phyloP scores from a whole-genome alignment of 169 alveolate species.

The Plasmodium ovale region DNA sequence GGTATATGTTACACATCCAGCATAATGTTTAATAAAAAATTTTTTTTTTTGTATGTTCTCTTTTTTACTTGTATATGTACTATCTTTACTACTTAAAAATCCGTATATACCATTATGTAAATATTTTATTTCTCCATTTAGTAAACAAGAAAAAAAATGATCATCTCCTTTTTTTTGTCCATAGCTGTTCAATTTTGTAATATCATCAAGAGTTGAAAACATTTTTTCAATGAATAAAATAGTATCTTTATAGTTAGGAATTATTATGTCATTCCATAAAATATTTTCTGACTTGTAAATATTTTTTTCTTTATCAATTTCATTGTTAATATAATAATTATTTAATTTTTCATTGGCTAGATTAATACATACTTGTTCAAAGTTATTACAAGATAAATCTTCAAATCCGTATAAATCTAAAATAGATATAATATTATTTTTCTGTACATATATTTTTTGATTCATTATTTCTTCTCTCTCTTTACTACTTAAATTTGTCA shows the following conservation, averaged over 20 bases:
- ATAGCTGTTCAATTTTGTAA: slow-evolving; percentile 32
- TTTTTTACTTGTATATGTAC: slow-evolving; percentile 20
- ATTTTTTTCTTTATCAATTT: slow-evolving; percentile 89
- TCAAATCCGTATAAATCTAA: slow-evolving; percentile 99
- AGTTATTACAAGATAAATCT: slow-evolving; percentile 94
- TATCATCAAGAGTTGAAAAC: slow-evolving; percentile 36
- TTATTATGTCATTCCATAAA: slow-evolving; percentile 77
- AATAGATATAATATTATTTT: slow-evolving; percentile 92
- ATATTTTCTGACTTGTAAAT: slow-evolving; percentile 89
- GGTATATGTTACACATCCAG: slow-evolving; percentile 89
- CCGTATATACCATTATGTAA: slow-evolving; percentile 38
- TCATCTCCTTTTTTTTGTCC: slow-evolving; percentile 70
- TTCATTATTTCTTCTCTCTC: slow-evolving; percentile 43
- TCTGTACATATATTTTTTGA: background rate
- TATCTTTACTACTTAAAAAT: slow-evolving; percentile 25
- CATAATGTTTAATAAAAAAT: slow-evolving; percentile 88
- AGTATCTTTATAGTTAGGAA: slow-evolving; percentile 55
- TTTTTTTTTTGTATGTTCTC: slow-evolving; percentile 20
- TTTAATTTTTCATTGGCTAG: slow-evolving; percentile 96
- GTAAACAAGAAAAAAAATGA: slow-evolving; percentile 22
- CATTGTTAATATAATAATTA: slow-evolving; percentile 89
- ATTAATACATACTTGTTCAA: slow-evolving; percentile 98
- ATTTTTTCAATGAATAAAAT: slow-evolving; percentile 37
- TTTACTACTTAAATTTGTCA: slow-evolving; percentile 17
- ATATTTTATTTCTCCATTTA: slow-evolving; percentile 35